Conservation (phyloP, 257 asterid genomes). For the Galeopsis tetrahit region DNA sequence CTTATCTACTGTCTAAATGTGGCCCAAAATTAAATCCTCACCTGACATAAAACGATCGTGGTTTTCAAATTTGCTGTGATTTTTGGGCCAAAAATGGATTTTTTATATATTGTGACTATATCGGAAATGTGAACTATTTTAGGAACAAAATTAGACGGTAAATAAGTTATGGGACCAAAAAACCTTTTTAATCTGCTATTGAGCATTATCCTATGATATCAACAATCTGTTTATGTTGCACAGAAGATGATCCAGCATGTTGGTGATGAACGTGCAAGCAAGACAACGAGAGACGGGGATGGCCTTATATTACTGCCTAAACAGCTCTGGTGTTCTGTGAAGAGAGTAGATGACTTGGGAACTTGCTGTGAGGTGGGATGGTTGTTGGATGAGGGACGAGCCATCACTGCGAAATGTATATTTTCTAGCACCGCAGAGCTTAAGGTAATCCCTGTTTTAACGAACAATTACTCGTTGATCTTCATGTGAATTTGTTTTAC, state of each 20-base stretch:
- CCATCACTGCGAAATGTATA: constrained; percentile 70
- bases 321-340: constrained; percentile 77
- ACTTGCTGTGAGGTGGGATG: constrained; percentile 80
- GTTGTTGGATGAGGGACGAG: constrained; percentile 66
- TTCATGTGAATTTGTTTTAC: not conserved
- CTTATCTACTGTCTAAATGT: too few relatives aligned
- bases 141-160: too few relatives aligned
- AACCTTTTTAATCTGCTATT: too few relatives aligned
- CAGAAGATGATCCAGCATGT: constrained; percentile 54
- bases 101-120: too few relatives aligned
- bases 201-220: not conserved
- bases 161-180: too few relatives aligned
- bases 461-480: not conserved
- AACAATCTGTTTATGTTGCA: constrained; percentile 28
- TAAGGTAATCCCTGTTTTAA: constrained; percentile 47
- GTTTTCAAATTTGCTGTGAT: too few relatives aligned
- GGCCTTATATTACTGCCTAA: constrained; percentile 70
- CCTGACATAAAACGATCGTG: too few relatives aligned
- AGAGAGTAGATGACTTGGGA: constrained; percentile 34
- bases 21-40: too few relatives aligned
- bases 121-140: too few relatives aligned
- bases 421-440: constrained; percentile 56
- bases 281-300: constrained; percentile 50
- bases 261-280: constrained; percentile 34
- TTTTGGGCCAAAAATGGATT: too few relatives aligned